A percentile compares a stretch with the other conserved stretches of the same genome.
These are phyloP conservation scores for Heterobasidion annosum DNA, from an alignment of 1,284 basidiomycete species.

Conservation along the genomic window DNA sequence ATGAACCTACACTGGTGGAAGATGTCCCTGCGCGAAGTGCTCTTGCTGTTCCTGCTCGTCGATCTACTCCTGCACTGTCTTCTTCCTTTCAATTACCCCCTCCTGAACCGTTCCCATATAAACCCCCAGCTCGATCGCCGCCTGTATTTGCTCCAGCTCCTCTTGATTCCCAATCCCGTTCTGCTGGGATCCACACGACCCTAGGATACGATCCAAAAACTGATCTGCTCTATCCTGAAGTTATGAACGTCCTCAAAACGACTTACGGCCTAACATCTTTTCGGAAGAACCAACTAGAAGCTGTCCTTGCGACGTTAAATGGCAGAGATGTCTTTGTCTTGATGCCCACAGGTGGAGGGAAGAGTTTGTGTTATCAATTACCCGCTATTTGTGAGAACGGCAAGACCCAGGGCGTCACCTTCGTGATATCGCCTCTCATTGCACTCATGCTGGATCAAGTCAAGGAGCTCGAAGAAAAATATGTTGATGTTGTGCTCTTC, in stretches of 20 bases:
- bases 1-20: too few species aligned
- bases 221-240: constrained; percentile 43
- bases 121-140: not conserved
- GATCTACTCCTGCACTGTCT: too few species aligned
- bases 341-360: constrained; percentile 97
- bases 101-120: too few species aligned
- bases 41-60: too few species aligned
- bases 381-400: constrained; percentile 79
- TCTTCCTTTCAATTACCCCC: too few species aligned
- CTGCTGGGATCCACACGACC: too few species aligned
- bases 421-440: constrained; percentile 88
- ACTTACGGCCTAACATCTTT: constrained; percentile 69
- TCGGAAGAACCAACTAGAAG: constrained; percentile 81
- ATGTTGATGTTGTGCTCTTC: constrained; percentile 70
- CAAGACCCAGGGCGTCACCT: constrained; percentile 72
- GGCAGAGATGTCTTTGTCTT: constrained; percentile 90
- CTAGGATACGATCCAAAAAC: too few species aligned
- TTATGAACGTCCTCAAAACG: constrained; percentile 50
- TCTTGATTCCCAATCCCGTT: too few species aligned
- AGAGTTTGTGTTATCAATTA: constrained; percentile 81
- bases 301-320: constrained; percentile 73
- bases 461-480: constrained; percentile 52
- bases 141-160: not conserved
- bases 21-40: too few species aligned
- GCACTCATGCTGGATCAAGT: constrained; percentile 93